Percentiles rank a stretch among this genome's conserved stretches.
These are phyloP conservation scores for Candida piceae DNA, from an alignment of 805 yeast species.

Conservation along the genomic window DNA sequence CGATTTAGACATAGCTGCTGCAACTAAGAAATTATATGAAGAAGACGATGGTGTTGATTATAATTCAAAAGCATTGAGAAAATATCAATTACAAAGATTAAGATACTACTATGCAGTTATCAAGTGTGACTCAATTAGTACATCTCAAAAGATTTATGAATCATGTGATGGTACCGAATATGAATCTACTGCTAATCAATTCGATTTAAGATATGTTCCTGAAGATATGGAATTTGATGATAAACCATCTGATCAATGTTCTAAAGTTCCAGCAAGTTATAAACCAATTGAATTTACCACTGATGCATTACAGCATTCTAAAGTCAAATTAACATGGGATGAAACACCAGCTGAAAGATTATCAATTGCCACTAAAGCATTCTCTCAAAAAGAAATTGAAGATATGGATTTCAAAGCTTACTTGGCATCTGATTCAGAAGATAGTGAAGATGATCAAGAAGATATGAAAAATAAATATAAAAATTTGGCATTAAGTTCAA, in stretches of 20 bases:
- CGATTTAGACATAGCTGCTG: constrained; percentile 46
- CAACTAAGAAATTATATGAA: constrained; percentile 66
- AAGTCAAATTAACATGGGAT: constrained; percentile 96
- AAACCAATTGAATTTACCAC: constrained; percentile 80
- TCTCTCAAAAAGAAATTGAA: constrained; percentile 82
- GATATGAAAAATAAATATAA: constrained; percentile 54
- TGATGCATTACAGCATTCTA: constrained; percentile 93
- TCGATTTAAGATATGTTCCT: constrained; percentile 89
- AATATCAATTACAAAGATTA: constrained; percentile 87
- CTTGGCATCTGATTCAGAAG: constrained; percentile 73
- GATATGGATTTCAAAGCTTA: constrained; percentile 92
- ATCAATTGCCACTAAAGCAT: constrained; percentile 70
- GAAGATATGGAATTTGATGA: constrained; percentile 87
- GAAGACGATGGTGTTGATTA: constrained; percentile 82
- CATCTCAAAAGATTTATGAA: constrained; percentile 73
- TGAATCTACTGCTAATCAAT: constrained; percentile 91
- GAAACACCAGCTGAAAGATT: constrained; percentile 92
- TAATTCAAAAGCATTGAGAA: constrained; percentile 76
- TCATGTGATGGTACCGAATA: constrained; percentile 93
- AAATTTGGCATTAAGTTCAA: constrained; percentile 42
- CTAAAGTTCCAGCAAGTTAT: constrained; percentile 68
- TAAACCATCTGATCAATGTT: constrained; percentile 69
- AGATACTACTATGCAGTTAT: constrained; percentile 93
- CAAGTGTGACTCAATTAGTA: constrained; percentile 64
- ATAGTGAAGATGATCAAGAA: constrained; percentile 39